These are phyloP conservation scores for Cokeromyces recurvatus DNA, from an alignment of 371 early-diverging fungal genomes.

Conservation along the genomic window DNA sequence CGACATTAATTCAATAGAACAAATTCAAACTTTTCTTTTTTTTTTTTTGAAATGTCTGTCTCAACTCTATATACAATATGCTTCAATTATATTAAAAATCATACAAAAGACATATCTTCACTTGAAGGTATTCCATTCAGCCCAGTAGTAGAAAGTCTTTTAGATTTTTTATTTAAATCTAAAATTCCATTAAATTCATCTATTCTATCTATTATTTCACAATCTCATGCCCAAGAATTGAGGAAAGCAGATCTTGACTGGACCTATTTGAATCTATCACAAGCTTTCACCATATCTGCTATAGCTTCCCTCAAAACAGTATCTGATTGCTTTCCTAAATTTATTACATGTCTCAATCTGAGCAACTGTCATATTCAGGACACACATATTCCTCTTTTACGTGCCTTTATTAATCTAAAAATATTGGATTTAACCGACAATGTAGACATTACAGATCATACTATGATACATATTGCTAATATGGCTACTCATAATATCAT, in stretches of 20 bases:
- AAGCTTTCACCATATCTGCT: neutral
- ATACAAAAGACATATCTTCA: slow-evolving; percentile 9
- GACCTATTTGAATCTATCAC: too few relatives aligned
- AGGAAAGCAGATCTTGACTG: neutral
- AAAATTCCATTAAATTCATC: slow-evolving; percentile 2
- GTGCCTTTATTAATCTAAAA: slow-evolving; percentile 3
- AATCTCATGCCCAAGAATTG: slow-evolving; percentile 5
- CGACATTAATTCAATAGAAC: too few relatives aligned
- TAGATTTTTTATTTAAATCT: slow-evolving; percentile 7
- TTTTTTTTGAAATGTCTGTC: neutral
- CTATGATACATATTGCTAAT: neutral
- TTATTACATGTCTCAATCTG: slow-evolving; percentile 6
- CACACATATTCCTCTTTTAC: slow-evolving; percentile 1
- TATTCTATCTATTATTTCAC: slow-evolving; percentile 9
- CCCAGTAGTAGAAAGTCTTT: slow-evolving; percentile 6
- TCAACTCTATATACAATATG: slow-evolving; percentile 18
- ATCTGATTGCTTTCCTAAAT: neutral
- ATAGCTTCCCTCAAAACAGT: neutral
- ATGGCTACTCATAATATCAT: neutral
- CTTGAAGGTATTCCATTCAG: slow-evolving; percentile 15
- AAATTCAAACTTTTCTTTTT: too few relatives aligned
- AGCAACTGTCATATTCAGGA: slow-evolving; percentile 1
- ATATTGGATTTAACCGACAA: neutral
- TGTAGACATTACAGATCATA: slow-evolving; percentile 5
- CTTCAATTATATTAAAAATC: slow-evolving; percentile 13